Percentiles rank a stretch among this genome's conserved stretches.
phyloP scores from a whole-genome alignment of 257 asterid species.

The Paulownia fortunei region DNA sequence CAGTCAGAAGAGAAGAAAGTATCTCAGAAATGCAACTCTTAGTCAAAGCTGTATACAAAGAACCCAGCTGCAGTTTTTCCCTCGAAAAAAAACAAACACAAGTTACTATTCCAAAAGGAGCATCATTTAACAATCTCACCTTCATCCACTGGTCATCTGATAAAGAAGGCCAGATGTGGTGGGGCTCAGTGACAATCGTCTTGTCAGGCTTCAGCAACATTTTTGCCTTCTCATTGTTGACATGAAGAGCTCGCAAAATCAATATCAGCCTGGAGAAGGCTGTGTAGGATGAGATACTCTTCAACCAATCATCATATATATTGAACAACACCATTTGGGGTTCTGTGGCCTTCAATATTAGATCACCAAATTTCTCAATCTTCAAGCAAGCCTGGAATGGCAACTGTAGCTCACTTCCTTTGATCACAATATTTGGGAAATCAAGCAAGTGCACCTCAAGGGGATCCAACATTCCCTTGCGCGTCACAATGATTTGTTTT shows the following conservation, averaged over 20 bases:
- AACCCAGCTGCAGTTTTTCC: neutral
- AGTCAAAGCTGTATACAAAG: neutral
- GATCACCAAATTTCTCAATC: constrained; percentile 99
- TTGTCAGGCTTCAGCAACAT: constrained; percentile 99
- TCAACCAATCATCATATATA: constrained; percentile 98
- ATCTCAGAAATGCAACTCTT: constrained; percentile 9
- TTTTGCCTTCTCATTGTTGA: constrained; percentile 95
- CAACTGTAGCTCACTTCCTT: constrained; percentile 98
- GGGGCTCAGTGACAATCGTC: constrained; percentile 90
- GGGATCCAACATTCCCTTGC: constrained; percentile 99
- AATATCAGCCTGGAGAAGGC: constrained; percentile 96
- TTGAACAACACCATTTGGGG: constrained; percentile 99
- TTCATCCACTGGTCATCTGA: constrained; percentile 97
- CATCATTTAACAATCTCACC: constrained; percentile 48
- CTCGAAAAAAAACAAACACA: neutral
- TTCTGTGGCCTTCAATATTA: constrained; percentile 94
- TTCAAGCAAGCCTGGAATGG: constrained; percentile 99
- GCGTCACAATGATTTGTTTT: constrained; percentile 94
- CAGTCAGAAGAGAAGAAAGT: constrained; percentile 8
- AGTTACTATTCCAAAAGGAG: neutral
- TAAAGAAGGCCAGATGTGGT: constrained; percentile 98
- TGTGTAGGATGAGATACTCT: constrained; percentile 92
- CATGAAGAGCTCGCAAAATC: constrained; percentile 94
- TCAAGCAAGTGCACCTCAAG: constrained; percentile 98
- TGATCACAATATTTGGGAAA: constrained; percentile 97